Percentiles rank a stretch among this genome's conserved stretches.
phyloP scores from a whole-genome alignment of 495 filamentous ascomycete species.

The Filosporella fistucella region DNA sequence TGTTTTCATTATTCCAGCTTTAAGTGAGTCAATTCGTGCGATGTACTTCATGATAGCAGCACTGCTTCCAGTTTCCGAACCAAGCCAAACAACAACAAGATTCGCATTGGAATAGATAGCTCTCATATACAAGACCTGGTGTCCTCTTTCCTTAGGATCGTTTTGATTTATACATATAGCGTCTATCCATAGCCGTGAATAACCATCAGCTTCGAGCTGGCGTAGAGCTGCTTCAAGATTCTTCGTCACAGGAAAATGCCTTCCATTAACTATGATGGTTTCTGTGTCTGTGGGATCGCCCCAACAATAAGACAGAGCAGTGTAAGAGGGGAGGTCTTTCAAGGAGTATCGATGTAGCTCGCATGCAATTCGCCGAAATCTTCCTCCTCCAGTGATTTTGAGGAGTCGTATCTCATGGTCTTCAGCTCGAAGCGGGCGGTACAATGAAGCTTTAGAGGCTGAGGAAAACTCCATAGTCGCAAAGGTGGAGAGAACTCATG shows the following conservation, averaged over 20 bases:
- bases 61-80: neutral
- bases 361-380: too few relatives aligned
- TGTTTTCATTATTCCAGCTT: too few relatives aligned
- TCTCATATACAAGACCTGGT: constrained; percentile 24
- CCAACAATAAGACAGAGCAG: constrained; percentile 15
- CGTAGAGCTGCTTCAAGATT: neutral
- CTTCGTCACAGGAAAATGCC: neutral
- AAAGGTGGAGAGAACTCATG: too few relatives aligned
- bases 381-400: too few relatives aligned
- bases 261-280: constrained; percentile 1
- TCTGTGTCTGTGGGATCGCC: constrained; percentile 2
- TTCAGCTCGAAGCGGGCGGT: too few relatives aligned
- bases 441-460: too few relatives aligned
- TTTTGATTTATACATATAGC: constrained; percentile 2
- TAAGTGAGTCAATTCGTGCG: too few relatives aligned
- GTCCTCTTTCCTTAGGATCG: constrained; percentile 1
- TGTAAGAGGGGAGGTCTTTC: constrained; percentile 5
- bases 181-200: neutral
- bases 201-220: neutral
- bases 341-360: too few relatives aligned
- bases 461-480: too few relatives aligned
- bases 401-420: too few relatives aligned
- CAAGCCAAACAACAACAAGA: constrained; percentile 1
- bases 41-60: neutral
- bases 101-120: constrained; percentile 15